Base-by-base conservation (phyloP, 1,139 yeast species). In the Magnusiomyces ingens region DNA sequence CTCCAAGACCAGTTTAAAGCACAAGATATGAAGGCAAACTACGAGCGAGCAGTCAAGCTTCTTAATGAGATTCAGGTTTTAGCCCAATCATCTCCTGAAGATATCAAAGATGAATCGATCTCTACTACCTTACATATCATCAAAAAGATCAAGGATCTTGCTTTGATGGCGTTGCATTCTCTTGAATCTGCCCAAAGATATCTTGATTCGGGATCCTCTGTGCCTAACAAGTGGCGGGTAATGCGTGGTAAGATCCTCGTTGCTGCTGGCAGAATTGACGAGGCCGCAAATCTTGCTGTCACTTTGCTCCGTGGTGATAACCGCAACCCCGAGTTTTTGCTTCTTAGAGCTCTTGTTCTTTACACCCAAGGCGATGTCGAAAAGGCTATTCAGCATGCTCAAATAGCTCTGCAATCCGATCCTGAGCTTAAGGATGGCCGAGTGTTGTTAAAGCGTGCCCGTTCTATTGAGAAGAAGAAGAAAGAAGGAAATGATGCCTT, bases 401-500 rank as follows among this genome's bases (percentile, higher is more conserved):
- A 62, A 41, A 73, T 70, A 56, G 77, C 76, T 3, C 61, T 73
- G 52, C 67, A 74, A 48, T 64, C 67, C 48, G 77, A 73, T 55
- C 77, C 76, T 21, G 77, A 73, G 59, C 64, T 65, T 59, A 36
- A 62, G 29, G 61, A 57, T 8, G 75, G 76, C 4, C 63, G 74
- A 35, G 58, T 55, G 45, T 55, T 67, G 49, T 65, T 69, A 58
- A 65, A 65, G 56, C 57, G 60, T 40, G 60, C 69, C 32, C 65
- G 68, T 49, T 72, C 67, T 63, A 57, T 76, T 66, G 71, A 82
- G 67, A 62, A 65, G 57, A 51, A 62, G 51, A 66, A 69, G 57
- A 59, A 64, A 6, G 72, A 75, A 49, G 98, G 97, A 0, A 90
- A 90, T 62, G 71, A 71, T 36, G 85, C 84, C 1, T 91, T 85